Evolutionary conservation across 2,329 filamentous ascomycete genomes (phyloP).

Genomic region (Colletotrichum tamarilloi): DNA sequence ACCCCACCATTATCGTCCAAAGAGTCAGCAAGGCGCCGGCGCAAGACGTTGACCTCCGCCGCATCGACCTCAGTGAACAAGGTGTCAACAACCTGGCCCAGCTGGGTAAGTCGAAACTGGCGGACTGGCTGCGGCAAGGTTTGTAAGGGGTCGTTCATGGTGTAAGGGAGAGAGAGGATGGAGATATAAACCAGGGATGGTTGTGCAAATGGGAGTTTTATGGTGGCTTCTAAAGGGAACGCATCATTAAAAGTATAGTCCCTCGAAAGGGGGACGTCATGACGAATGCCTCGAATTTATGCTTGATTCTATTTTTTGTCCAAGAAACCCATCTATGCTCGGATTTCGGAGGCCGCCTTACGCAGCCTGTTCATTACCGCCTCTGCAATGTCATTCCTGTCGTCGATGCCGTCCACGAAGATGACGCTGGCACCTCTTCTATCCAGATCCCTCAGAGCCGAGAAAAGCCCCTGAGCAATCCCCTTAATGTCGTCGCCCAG

Average conservation of each 20-base stretch:
- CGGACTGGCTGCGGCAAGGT: constrained; percentile 90
- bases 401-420: constrained; percentile 88
- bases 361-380: constrained; percentile 87
- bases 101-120: constrained; percentile 90
- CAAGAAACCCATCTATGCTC: constrained; percentile 52
- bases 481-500: constrained; percentile 77
- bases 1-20: constrained; percentile 92
- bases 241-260: constrained; percentile 37
- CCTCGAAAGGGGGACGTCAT: constrained; percentile 22
- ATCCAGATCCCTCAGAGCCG: constrained; percentile 87
- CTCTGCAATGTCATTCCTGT: constrained; percentile 83
- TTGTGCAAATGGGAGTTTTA: constrained; percentile 34
- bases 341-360: constrained; percentile 77
- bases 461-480: constrained; percentile 90
- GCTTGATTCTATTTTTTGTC: constrained; percentile 30
- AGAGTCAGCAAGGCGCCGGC: constrained; percentile 92
- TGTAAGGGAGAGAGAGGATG: not conserved
- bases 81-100: constrained; percentile 94
- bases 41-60: constrained; percentile 91
- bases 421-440: constrained; percentile 82
- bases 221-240: constrained; percentile 35
- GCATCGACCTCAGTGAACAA: constrained; percentile 95
- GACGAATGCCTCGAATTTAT: constrained; percentile 36
- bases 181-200: constrained; percentile 2
- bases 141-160: constrained; percentile 58